Conservation (phyloP, 2,329 filamentous ascomycete genomes). For the Scedosporium boydii region DNA sequence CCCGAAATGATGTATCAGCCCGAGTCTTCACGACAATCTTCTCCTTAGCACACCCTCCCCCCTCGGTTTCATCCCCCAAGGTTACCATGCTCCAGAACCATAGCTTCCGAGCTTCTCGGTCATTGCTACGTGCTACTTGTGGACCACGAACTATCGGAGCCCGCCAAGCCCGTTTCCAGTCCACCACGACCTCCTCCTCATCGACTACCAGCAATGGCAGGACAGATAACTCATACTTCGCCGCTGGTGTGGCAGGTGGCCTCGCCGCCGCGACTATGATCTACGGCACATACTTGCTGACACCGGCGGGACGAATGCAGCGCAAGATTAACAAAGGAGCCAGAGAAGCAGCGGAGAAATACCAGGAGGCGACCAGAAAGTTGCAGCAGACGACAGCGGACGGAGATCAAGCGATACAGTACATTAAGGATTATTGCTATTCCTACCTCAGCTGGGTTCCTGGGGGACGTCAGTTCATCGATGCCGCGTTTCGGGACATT, state of each 20-base stretch:
- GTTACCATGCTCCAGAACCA: not conserved
- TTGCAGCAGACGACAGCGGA: conserved; percentile 54
- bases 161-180: conserved; percentile 29
- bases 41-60: not conserved
- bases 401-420: conserved; percentile 56
- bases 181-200: conserved; percentile 18
- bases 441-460: conserved; percentile 65
- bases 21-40: not conserved
- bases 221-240: conserved; percentile 23
- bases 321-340: conserved; percentile 35
- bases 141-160: not conserved
- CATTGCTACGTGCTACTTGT: too few species aligned
- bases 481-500: conserved; percentile 60
- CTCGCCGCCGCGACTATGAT: conserved; percentile 30
- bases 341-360: conserved; percentile 49
- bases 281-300: conserved; percentile 33
- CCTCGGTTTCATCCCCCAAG: not conserved
- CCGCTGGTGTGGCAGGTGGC: conserved; percentile 32
- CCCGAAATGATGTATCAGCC: too few species aligned
- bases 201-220: conserved; percentile 11
- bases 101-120: not conserved
- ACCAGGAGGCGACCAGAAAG: conserved; percentile 49
- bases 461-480: conserved; percentile 58
- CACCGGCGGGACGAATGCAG: conserved; percentile 30
- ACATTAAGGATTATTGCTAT: conserved; percentile 55